Base-by-base conservation (phyloP, 73 alveolate genomes). In the Effrenium voratum region DNA sequence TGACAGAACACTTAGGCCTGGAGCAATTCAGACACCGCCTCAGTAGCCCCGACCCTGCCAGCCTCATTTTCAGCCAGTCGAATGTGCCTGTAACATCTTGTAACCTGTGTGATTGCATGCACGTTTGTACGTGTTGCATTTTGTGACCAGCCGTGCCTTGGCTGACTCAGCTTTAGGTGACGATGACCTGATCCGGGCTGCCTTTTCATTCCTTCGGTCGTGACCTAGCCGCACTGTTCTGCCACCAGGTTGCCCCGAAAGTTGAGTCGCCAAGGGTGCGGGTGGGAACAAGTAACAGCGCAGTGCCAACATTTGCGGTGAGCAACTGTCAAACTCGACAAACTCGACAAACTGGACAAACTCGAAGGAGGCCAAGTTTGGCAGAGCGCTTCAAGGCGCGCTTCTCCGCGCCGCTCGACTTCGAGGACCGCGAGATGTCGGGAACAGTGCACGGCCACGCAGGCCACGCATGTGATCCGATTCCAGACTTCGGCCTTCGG, bases 151-250 rank as follows among this genome's bases (percentile, higher is more conserved):
- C 26, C 8, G 63, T 12, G 63, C 8, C 26, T 12, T 12, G 8
- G 63, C 19, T 63, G 8, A 15, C 36, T 63, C 77, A 63, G 36
- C 12, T 30, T 63, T 36, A 85, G 93, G 93, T n/a, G 93, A 85
- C 57, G 93, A 85, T 60, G 93, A 85, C 6, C n/a, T 85, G 81
- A 59, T 85, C 63, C 73, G 93, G 49, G 93, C 70, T 26, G 93
- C 93, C 63, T 85, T 85, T n/a, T 55, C 93, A 4, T 85, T 85
- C 63, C 93, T 85, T 55, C 93, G 76, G 60, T 83, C 93, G 93
- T 38, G 41, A 76, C 93, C 49, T 52, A 76, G 32, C 50, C 10
- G n/a, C n/a, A n/a, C n/a, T n/a, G n/a, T n/a, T n/a, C n/a, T n/a
- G n/a, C n/a, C n/a, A n/a, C n/a, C n/a, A n/a, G n/a, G n/a, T n/a